These are phyloP conservation scores for Hemileccinum rubropunctum DNA, from an alignment of 768 basidiomycete genomes.

Conservation along the genomic window DNA sequence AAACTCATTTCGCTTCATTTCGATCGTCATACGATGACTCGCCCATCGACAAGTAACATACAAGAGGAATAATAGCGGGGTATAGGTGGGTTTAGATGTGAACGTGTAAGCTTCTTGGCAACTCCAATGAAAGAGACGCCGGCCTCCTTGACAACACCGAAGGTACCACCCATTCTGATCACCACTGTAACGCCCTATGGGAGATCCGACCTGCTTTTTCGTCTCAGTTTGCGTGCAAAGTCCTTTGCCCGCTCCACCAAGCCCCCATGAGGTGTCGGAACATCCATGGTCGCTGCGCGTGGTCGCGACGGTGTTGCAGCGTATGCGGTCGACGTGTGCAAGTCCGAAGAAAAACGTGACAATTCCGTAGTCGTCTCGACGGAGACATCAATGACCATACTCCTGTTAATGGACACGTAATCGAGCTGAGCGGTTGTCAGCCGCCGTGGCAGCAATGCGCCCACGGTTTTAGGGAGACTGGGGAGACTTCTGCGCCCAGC, in stretches of 20 bases:
- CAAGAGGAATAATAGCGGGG: constrained; percentile 15
- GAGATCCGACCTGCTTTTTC: constrained; percentile 32
- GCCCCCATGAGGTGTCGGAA: constrained; percentile 21
- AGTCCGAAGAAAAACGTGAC: constrained; percentile 1
- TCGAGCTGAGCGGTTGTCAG: constrained; percentile 41
- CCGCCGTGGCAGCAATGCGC: constrained; percentile 44
- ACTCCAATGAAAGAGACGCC: constrained; percentile 16
- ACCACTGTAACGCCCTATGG: constrained; percentile 21
- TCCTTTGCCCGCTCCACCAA: constrained; percentile 39
- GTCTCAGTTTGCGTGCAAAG: constrained; percentile 43
- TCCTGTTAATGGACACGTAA: constrained; percentile 29
- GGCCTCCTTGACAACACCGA: constrained; percentile 28
- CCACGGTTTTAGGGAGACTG: constrained; percentile 41
- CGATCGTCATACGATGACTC: constrained; percentile 15
- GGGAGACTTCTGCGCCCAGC: constrained; percentile 42
- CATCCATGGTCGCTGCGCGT: constrained; percentile 35
- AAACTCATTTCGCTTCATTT: constrained; percentile 19
- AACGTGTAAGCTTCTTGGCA: constrained; percentile 8
- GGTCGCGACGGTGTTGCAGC: constrained; percentile 29
- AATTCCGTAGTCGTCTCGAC: constrained; percentile 40
- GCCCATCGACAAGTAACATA: constrained; percentile 11
- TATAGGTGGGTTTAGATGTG: constrained; percentile 26
- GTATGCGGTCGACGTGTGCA: constrained; percentile 17
- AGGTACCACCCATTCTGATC: constrained; percentile 7
- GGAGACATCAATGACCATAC: constrained; percentile 45